A percentile compares a stretch with the other conserved stretches of the same genome.
Evolutionary conservation across 768 basidiomycete genomes (phyloP).

Genomic region (Tremella fuciformis): DNA sequence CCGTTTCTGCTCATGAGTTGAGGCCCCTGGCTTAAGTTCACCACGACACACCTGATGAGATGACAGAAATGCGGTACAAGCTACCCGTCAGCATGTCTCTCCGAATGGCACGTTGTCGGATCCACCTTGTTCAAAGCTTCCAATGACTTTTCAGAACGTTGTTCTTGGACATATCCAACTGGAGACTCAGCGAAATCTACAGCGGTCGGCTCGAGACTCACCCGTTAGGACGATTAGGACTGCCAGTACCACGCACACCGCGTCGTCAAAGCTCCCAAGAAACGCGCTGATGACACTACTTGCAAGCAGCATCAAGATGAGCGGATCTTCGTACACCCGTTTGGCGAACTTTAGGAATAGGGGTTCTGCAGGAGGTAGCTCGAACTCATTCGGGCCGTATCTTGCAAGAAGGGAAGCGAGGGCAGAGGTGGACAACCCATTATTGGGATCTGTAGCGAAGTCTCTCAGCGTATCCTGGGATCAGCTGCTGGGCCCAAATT

Average conservation of each 20-base stretch:
- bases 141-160: conserved; percentile 87
- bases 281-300: conserved; percentile 83
- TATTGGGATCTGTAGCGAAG: conserved; percentile 63
- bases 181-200: conserved; percentile 10
- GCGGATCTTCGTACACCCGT: conserved; percentile 90
- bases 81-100: conserved; percentile 26
- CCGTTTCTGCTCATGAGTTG: conserved; percentile 56
- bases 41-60: conserved; percentile 61
- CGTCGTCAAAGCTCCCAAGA: conserved; percentile 95
- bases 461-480: conserved; percentile 69
- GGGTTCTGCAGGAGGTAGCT: conserved; percentile 76
- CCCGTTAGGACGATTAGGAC: conserved; percentile 90
- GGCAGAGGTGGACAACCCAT: conserved; percentile 64
- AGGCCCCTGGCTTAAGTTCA: background rate
- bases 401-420: conserved; percentile 64
- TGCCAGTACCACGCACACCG: conserved; percentile 85
- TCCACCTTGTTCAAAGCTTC: conserved; percentile 80
- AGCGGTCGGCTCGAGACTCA: conserved; percentile 51
- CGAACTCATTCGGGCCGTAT: conserved; percentile 92
- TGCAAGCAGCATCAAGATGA: conserved; percentile 84
- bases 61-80: conserved; percentile 96
- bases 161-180: conserved; percentile 95
- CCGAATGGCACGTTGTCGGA: background rate
- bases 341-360: conserved; percentile 83
- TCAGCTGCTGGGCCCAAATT: too few species aligned